Percentiles rank a stretch among this genome's conserved stretches.
Evolutionary conservation across 306 rosid genomes (phyloP).

Genomic region (Citrullus mucosospermus): DNA sequence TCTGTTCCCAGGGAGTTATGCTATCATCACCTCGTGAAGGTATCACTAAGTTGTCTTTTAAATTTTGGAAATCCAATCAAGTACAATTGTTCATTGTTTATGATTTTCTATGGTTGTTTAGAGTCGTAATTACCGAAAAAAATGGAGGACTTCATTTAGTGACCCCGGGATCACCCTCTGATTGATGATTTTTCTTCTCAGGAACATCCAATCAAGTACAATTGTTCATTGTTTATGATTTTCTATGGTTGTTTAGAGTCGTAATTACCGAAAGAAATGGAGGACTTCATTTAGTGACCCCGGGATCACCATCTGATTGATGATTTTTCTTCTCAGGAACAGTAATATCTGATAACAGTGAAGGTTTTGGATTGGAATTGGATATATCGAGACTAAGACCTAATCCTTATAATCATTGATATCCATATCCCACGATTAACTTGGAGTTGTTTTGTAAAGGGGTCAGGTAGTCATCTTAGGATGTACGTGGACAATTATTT

Average conservation of each 20-base stretch:
- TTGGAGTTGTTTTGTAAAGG: neutral
- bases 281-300: too few species aligned
- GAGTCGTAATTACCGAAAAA: neutral
- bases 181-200: neutral
- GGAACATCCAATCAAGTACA: neutral
- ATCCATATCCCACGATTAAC: neutral
- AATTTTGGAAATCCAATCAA: neutral
- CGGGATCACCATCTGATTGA: too few species aligned
- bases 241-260: neutral
- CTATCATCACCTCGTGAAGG: constrained; percentile 49
- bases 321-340: neutral
- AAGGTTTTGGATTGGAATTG: neutral
- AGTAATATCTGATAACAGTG: neutral
- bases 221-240: neutral
- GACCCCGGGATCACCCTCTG: too few species aligned
- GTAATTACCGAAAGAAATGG: neutral
- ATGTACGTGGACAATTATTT: neutral
- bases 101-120: neutral
- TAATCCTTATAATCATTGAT: neutral
- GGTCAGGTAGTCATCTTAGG: neutral
- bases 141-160: too few species aligned
- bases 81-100: neutral
- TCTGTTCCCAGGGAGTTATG: constrained; percentile 31
- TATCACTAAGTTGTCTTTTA: constrained; percentile 6
- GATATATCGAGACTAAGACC: neutral